Conservation (phyloP, 768 basidiomycete genomes). For the Pleurotus salmoneostramineus region DNA sequence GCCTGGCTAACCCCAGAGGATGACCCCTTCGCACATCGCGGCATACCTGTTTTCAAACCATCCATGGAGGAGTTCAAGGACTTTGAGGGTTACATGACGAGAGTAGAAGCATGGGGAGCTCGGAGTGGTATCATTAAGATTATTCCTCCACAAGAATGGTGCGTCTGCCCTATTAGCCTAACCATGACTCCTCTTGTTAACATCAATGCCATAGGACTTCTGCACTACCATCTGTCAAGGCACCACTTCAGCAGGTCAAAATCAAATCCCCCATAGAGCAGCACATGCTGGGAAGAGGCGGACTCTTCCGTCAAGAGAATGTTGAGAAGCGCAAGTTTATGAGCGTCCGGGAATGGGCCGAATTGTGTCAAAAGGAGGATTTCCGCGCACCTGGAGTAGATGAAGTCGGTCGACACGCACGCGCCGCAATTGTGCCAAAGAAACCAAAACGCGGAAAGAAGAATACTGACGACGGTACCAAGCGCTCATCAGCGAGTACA, state of each 20-base stretch:
- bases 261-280: conserved; percentile 93
- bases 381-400: conserved; percentile 69
- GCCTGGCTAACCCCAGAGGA: conserved; percentile 77
- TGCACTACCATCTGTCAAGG: conserved; percentile 64
- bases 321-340: conserved; percentile 81
- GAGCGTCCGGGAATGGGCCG: conserved; percentile 87
- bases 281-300: conserved; percentile 81
- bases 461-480: conserved; percentile 29
- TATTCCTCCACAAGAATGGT: conserved; percentile 95
- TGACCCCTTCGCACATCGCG: conserved; percentile 77
- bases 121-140: conserved; percentile 94
- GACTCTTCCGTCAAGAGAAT: conserved; percentile 88
- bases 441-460: conserved; percentile 37
- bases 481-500: conserved; percentile 30
- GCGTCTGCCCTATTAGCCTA: conserved; percentile 20
- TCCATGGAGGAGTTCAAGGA: conserved; percentile 88
- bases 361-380: conserved; percentile 69
- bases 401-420: conserved; percentile 57
- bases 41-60: conserved; percentile 96
- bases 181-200: conserved; percentile 10
- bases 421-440: conserved; percentile 24
- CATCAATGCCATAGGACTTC: conserved; percentile 50
- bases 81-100: conserved; percentile 89
- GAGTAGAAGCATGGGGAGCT: conserved; percentile 86
- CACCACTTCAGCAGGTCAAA: conserved; percentile 70